A percentile compares a stretch with the other conserved stretches of the same genome.
These are phyloP conservation scores for Paramarasmius palmivorus DNA, from an alignment of 1,284 basidiomycete species.

Conservation along the genomic window DNA sequence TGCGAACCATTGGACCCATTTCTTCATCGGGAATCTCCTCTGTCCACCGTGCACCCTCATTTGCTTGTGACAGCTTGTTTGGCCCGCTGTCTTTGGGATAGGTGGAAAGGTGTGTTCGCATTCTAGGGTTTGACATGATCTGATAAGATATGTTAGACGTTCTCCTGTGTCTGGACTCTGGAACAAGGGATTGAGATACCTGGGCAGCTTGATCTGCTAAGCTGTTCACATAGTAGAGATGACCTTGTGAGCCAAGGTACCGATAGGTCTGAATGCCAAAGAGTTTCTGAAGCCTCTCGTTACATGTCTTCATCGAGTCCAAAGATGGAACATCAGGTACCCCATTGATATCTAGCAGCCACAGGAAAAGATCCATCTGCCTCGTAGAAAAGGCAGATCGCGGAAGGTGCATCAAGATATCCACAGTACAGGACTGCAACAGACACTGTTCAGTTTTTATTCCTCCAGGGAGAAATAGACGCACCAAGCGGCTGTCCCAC, in stretches of 20 bases:
- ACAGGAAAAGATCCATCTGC: constrained; percentile 33
- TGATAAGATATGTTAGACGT: too few relatives aligned
- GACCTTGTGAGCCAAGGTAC: constrained; percentile 32
- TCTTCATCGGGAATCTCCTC: constrained; percentile 4
- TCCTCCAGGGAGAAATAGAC: neutral
- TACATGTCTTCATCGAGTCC: constrained; percentile 24
- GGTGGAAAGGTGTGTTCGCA: constrained; percentile 12
- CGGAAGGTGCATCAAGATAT: constrained; percentile 36
- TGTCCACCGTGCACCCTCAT: constrained; percentile 12
- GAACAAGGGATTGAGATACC: neutral
- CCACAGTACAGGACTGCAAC: constrained; percentile 34
- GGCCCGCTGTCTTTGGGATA: constrained; percentile 13
- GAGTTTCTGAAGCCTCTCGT: constrained; percentile 26
- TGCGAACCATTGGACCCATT: too few relatives aligned
- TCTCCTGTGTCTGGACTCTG: too few relatives aligned
- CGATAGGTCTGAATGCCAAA: constrained; percentile 30
- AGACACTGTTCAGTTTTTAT: neutral
- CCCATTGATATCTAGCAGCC: constrained; percentile 29
- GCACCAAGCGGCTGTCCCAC: neutral
- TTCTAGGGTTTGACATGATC: constrained; percentile 28
- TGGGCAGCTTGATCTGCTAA: constrained; percentile 32
- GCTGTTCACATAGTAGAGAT: constrained; percentile 33
- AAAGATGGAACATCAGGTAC: constrained; percentile 31
- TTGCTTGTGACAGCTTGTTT: constrained; percentile 7
- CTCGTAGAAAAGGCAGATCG: constrained; percentile 32